Percentiles rank a stretch among this genome's conserved stretches.
These are phyloP conservation scores for Phaeophleospora eucalypticola DNA, from an alignment of 2,329 filamentous ascomycete genomes.

Conservation along the genomic window DNA sequence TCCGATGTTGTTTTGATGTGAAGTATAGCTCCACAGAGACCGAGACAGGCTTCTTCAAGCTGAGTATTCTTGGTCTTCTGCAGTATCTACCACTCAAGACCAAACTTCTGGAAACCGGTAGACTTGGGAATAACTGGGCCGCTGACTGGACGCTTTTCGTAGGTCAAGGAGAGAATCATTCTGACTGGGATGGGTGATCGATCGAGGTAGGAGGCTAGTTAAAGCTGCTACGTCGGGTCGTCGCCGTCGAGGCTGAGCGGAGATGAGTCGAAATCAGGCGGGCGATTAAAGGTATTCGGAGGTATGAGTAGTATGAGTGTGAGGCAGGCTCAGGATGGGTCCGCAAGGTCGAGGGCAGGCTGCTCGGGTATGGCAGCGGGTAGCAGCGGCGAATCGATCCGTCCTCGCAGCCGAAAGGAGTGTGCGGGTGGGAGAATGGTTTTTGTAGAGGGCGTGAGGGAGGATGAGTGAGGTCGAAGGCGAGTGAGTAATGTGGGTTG, in stretches of 20 bases:
- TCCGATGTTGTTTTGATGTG: slow-evolving; percentile 7
- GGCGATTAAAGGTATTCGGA: not conserved
- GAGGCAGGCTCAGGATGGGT: slow-evolving; percentile 18
- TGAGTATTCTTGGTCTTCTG: slow-evolving; percentile 4
- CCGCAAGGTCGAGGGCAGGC: slow-evolving; percentile 7
- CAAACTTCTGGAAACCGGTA: slow-evolving; percentile 18
- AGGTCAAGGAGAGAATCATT: slow-evolving; percentile 23
- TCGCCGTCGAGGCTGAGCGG: slow-evolving; percentile 20
- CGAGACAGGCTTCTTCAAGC: slow-evolving; percentile 8
- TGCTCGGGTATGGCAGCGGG: slow-evolving; percentile 3
- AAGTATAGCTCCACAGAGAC: slow-evolving; percentile 4
- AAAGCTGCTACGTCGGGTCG: slow-evolving; percentile 23
- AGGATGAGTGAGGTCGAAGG: slow-evolving; percentile 1
- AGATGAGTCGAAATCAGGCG: slow-evolving; percentile 4
- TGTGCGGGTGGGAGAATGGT: not conserved
- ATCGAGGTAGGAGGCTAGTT: slow-evolving; percentile 19
- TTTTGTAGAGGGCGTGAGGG: slow-evolving; percentile 3
- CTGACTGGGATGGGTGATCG: slow-evolving; percentile 13
- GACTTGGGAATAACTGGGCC: slow-evolving; percentile 26
- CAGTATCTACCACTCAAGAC: slow-evolving; percentile 18
- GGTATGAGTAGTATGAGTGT: not conserved
- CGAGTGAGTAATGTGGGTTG: slow-evolving; percentile 2
- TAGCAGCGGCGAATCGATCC: slow-evolving; percentile 12
- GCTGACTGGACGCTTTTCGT: slow-evolving; percentile 21
- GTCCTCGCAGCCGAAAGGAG: slow-evolving; percentile 19